Percentiles rank a stretch among this genome's conserved stretches.
Evolutionary conservation across 2,329 filamentous ascomycete genomes (phyloP).

Genomic region (Alternaria panax): DNA sequence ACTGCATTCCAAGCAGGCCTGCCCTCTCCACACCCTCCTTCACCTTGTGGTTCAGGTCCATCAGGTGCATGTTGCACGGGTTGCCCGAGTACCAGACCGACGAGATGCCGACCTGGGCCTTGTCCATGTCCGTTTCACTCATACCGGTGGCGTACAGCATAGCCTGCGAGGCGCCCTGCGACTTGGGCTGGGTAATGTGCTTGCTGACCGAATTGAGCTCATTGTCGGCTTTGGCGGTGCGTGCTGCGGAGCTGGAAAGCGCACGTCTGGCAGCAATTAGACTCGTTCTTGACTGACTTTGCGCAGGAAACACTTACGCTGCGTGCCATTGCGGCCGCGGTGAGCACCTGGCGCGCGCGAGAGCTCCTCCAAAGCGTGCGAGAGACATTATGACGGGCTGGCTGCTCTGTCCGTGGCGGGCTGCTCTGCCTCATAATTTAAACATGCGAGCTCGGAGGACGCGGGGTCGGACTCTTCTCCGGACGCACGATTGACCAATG

Average conservation of each 20-base stretch:
- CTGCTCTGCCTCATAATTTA: slow-evolving; percentile 33
- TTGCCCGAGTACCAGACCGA: slow-evolving; percentile 99
- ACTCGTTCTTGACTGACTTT: neutral
- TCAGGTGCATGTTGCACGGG: slow-evolving; percentile 98
- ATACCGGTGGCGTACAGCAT: slow-evolving; percentile 98
- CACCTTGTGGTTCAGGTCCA: slow-evolving; percentile 84
- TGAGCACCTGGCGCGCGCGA: slow-evolving; percentile 43
- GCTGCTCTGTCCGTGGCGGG: slow-evolving; percentile 20
- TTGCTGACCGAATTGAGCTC: slow-evolving; percentile 78
- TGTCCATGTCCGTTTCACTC: slow-evolving; percentile 85
- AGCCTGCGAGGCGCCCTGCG: slow-evolving; percentile 96
- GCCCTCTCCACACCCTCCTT: slow-evolving; percentile 75
- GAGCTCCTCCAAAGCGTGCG: slow-evolving; percentile 44
- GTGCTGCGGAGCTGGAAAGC: slow-evolving; percentile 44
- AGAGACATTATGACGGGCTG: slow-evolving; percentile 43
- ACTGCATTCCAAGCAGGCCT: slow-evolving; percentile 90
- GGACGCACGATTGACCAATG: slow-evolving; percentile 29
- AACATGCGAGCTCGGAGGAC: slow-evolving; percentile 32
- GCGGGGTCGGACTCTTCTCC: slow-evolving; percentile 24
- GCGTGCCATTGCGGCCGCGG: slow-evolving; percentile 43
- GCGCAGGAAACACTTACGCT: slow-evolving; percentile 30
- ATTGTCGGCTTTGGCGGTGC: slow-evolving; percentile 42
- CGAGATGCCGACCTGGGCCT: slow-evolving; percentile 96
- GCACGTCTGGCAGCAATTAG: slow-evolving; percentile 42
- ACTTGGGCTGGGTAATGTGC: slow-evolving; percentile 93